phyloP scores from a whole-genome alignment of 106 monocot species.

The Iris macrosiphon region DNA sequence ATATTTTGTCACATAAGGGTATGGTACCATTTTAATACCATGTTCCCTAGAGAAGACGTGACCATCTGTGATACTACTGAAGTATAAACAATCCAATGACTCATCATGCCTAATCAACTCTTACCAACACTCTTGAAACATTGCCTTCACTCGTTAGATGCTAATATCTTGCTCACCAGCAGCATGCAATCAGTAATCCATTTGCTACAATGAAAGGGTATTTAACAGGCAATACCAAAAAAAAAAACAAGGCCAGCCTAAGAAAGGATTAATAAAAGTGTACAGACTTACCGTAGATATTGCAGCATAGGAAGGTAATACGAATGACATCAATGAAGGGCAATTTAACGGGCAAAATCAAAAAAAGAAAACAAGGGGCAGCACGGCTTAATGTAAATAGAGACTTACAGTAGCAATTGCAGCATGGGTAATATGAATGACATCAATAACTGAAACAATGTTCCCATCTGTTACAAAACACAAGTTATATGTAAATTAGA shows the following conservation, averaged over 20 bases:
- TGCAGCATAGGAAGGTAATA: slow-evolving; percentile 8
- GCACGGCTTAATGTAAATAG: not conserved
- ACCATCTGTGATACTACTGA: not conserved
- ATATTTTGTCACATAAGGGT: too few relatives aligned
- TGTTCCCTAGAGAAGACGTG: not conserved
- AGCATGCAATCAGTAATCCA: not conserved
- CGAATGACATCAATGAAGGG: slow-evolving; percentile 13
- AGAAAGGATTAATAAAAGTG: too few relatives aligned
- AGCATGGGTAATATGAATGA: slow-evolving; percentile 62
- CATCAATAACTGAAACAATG: slow-evolving; percentile 68
- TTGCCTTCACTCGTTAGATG: not conserved
- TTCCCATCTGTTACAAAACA: slow-evolving; percentile 43
- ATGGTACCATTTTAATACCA: too few relatives aligned
- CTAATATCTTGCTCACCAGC: not conserved
- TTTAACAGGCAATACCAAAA: too few relatives aligned
- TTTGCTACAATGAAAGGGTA: too few relatives aligned
- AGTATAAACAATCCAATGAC: not conserved
- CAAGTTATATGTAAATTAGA: not conserved
- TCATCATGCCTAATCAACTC: not conserved
- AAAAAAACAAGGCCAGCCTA: too few relatives aligned
- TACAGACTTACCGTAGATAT: too few relatives aligned
- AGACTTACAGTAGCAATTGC: slow-evolving; percentile 66
- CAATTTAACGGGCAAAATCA: not conserved
- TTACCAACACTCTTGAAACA: too few relatives aligned
- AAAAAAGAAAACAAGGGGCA: too few relatives aligned